Base-by-base conservation (phyloP, 1,284 basidiomycete genomes). In the Hymenochaete sp. region DNA sequence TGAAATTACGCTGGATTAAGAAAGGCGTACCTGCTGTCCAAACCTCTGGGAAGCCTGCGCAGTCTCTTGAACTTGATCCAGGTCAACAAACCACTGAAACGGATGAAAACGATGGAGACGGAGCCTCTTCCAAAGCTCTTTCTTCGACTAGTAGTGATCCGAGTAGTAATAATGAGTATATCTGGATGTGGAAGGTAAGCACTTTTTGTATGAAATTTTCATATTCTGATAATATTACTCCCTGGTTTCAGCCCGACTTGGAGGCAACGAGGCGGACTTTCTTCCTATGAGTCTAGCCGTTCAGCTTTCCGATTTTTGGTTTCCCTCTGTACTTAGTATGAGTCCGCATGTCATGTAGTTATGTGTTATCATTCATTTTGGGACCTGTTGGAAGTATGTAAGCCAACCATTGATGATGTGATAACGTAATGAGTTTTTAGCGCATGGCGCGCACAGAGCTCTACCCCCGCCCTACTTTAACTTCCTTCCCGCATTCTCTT, bases 1-100 rank as follows among this genome's bases (percentile, higher is more conserved):
- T 98, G 14, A 98, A 98, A 67, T 67, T 99, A 47, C 71, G 85
- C 26, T 95, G 84, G 70, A 64, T 99, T 51, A 82, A 88, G 59
- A 90, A 89, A 56, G 91, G 92, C 9, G 68, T 95, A 25, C 93
- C 93, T 0, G 79, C 82, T 4, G 86, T 92, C 18, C 68, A 76
- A 56, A 72, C 69, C 57, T 70, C 79, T 51, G 82, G 79, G 16
- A 77, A 80, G 47, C 66, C 69, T 11, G 67, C 77, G 1, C 70
- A 71, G 51, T 62, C 72, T 11, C 56, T 86, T 22, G 67, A 80
- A 54, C 79, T 93, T 54, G 82, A 82, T 50, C 66, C 71, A 19
- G n/a, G 13, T 22, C 27, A 42, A 19, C 32, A 31, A 19, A 14
- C 10, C 22, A 21, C 28, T 14, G 13, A 35, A 5, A 35, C 14